Conservation (phyloP, 306 rosid genomes). For the Gastrolobium bilobum region DNA sequence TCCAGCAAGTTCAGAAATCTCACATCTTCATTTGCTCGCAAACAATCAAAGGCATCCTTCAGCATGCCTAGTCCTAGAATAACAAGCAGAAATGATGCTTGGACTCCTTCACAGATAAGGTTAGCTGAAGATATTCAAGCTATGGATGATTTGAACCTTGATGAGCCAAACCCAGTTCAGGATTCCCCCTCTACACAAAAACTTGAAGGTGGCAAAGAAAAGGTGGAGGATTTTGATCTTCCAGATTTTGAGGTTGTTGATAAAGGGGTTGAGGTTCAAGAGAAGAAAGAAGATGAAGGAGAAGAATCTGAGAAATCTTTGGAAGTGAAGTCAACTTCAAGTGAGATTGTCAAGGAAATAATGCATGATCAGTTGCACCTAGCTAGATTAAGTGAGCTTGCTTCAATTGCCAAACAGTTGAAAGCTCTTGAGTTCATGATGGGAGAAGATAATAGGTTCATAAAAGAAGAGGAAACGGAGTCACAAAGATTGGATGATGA, state of each 20-base stretch:
- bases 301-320: constrained; percentile 62
- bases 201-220: constrained; percentile 56
- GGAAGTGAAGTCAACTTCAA: constrained; percentile 60
- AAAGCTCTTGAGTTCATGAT: constrained; percentile 88
- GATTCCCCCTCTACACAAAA: constrained; percentile 52
- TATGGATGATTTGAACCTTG: constrained; percentile 77
- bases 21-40: constrained; percentile 63
- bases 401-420: constrained; percentile 87
- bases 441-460: constrained; percentile 50
- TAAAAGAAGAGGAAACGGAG: constrained; percentile 54
- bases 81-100: constrained; percentile 70
- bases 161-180: constrained; percentile 67
- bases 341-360: constrained; percentile 81
- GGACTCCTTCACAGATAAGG: constrained; percentile 75
- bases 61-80: constrained; percentile 81
- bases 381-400: constrained; percentile 72
- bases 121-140: constrained; percentile 59
- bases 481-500: constrained; percentile 80
- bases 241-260: constrained; percentile 87
- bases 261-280: constrained; percentile 86
- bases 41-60: constrained; percentile 84
- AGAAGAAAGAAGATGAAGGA: constrained; percentile 53
- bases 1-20: constrained; percentile 51
- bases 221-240: constrained; percentile 74
- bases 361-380: constrained; percentile 67